Conservation (phyloP, 2,329 filamentous ascomycete genomes). For the Colletotrichum musicola region DNA sequence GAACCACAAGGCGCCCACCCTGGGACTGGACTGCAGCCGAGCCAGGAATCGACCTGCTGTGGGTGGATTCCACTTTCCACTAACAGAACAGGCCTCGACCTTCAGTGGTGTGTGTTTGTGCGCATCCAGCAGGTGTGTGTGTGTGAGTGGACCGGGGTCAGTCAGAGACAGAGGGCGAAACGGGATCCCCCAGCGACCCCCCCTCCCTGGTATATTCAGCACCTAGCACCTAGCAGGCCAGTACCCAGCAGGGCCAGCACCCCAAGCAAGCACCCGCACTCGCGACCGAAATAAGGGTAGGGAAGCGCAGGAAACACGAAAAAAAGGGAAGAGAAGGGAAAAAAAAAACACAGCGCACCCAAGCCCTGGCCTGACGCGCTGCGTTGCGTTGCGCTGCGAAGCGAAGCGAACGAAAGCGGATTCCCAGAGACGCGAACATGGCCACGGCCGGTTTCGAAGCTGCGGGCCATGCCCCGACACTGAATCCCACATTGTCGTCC, state of each 20-base stretch:
- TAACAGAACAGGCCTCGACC: constrained; percentile 14
- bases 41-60: constrained; percentile 12
- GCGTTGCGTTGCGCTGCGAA: not conserved
- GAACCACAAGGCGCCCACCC: constrained; percentile 23
- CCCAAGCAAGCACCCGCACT: constrained; percentile 2
- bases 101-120: not conserved
- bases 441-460: constrained; percentile 37
- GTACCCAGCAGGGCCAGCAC: not conserved
- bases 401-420: constrained; percentile 36
- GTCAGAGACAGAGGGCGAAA: constrained; percentile 32
- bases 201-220: not conserved
- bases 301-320: not conserved
- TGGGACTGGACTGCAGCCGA: not conserved
- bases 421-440: constrained; percentile 35
- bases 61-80: constrained; percentile 23
- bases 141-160: constrained; percentile 21
- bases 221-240: not conserved
- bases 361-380: constrained; percentile 29
- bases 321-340: not conserved
- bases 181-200: not conserved
- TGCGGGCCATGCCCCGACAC: constrained; percentile 38
- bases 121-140: no score
- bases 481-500: constrained; percentile 35
- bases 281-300: not conserved
- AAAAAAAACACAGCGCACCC: constrained; percentile 3